Conservation (phyloP, 1,284 basidiomycete species). For the Athelia sp. region DNA sequence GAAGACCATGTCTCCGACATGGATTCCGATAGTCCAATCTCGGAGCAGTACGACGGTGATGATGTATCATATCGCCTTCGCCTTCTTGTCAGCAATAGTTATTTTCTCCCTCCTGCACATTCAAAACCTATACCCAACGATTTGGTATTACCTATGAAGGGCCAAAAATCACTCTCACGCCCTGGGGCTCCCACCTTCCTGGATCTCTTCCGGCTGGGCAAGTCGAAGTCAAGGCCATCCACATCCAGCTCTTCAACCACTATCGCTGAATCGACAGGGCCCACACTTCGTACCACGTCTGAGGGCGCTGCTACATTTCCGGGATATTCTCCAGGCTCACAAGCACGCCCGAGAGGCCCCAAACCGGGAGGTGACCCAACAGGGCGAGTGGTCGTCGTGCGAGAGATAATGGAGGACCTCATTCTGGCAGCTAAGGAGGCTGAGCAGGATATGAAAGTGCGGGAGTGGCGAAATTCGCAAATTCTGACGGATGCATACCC, state of each 20-base stretch:
- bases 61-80: slow-evolving; percentile 78
- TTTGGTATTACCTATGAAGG: slow-evolving; percentile 37
- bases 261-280: slow-evolving; percentile 34
- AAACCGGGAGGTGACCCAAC: slow-evolving; percentile 23
- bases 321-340: slow-evolving; percentile 30
- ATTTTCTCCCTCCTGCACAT: slow-evolving; percentile 80
- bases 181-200: slow-evolving; percentile 54
- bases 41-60: slow-evolving; percentile 52
- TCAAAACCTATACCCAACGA: slow-evolving; percentile 66
- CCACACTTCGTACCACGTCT: slow-evolving; percentile 57
- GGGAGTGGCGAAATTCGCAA: slow-evolving; percentile 11
- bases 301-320: slow-evolving; percentile 51
- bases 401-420: slow-evolving; percentile 72
- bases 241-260: slow-evolving; percentile 33
- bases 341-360: slow-evolving; percentile 31
- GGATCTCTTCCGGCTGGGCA: slow-evolving; percentile 63
- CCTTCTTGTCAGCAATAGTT: slow-evolving; percentile 76
- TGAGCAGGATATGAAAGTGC: slow-evolving; percentile 61
- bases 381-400: slow-evolving; percentile 70
- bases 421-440: slow-evolving; percentile 63
- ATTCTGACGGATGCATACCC: slow-evolving; percentile 29
- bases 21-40: slow-evolving; percentile 29
- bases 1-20: slow-evolving; percentile 44
- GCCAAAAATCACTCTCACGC: slow-evolving; percentile 37
- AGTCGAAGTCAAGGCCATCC: slow-evolving; percentile 56